Percentiles rank a stretch among this genome's conserved stretches.
Evolutionary conservation across 176 grass and related monocot genomes (phyloP).

Genomic region (Carex parvula): DNA sequence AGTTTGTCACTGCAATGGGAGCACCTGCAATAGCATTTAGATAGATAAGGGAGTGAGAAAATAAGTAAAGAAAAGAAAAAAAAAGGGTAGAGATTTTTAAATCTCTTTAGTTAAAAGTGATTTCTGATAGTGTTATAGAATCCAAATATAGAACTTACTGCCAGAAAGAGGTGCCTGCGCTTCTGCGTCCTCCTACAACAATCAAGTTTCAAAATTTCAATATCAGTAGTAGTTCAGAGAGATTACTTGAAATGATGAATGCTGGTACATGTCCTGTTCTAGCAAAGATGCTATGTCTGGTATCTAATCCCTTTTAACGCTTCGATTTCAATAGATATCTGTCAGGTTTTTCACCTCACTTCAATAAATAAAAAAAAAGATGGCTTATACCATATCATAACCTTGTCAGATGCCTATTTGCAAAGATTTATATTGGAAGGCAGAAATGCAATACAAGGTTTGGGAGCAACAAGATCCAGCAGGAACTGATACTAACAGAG

Average conservation of each 20-base stretch:
- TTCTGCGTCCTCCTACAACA: conserved; percentile 59
- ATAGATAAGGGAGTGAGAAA: no score
- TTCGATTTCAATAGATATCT: no score
- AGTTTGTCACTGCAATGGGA: no score
- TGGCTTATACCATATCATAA: not conserved
- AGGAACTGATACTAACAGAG: not conserved
- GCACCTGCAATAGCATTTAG: no score
- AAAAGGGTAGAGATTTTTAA: not conserved
- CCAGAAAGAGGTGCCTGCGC: conserved; percentile 44
- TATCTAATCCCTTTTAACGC: no score
- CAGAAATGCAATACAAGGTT: not conserved
- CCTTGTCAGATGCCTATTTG: not conserved
- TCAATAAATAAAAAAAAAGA: no score
- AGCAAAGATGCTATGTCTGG: not conserved
- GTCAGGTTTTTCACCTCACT: no score
- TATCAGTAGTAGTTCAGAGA: not conserved
- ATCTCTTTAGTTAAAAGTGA: not conserved
- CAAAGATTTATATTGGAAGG: not conserved
- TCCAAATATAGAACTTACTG: conserved; percentile 38
- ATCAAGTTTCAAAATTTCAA: not conserved
- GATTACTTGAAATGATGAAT: not conserved
- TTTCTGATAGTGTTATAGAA: not conserved
- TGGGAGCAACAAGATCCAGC: not conserved
- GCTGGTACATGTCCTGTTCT: not conserved
- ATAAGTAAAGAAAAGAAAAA: no score